These are phyloP conservation scores for Phytopythium vexans DNA, from an alignment of 352 stramenopile genomes.

Conservation along the genomic window DNA sequence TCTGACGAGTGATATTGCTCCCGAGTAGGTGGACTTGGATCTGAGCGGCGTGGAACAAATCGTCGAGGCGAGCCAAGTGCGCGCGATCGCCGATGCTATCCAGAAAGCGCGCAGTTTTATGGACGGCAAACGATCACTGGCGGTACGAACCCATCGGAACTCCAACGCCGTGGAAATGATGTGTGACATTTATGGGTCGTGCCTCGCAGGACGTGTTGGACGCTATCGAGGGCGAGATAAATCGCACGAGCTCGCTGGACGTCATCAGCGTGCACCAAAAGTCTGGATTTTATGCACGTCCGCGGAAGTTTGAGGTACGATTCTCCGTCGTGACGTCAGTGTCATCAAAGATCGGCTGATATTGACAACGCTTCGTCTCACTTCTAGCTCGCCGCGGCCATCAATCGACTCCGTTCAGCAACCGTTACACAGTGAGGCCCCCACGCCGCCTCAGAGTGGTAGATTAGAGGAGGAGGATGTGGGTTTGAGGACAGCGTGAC, in stretches of 20 bases:
- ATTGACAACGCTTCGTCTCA: neutral
- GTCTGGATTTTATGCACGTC: constrained; percentile 71
- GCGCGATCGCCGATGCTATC: constrained; percentile 73
- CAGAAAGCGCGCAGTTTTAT: constrained; percentile 49
- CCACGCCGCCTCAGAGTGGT: no score
- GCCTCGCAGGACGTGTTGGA: constrained; percentile 49
- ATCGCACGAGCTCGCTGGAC: constrained; percentile 63
- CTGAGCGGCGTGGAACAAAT: constrained; percentile 86
- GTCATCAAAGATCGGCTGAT: neutral
- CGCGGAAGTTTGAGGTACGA: constrained; percentile 77
- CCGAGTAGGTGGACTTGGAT: constrained; percentile 73
- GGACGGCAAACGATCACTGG: constrained; percentile 56
- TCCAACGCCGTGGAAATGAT: neutral
- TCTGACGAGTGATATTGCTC: constrained; percentile 1
- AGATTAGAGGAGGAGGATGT: neutral
- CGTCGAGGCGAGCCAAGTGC: constrained; percentile 86
- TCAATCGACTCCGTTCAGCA: constrained; percentile 82
- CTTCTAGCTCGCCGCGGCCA: constrained; percentile 75
- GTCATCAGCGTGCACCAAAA: constrained; percentile 49
- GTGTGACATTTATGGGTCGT: neutral
- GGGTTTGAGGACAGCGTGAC: neutral
- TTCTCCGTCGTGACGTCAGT: neutral
- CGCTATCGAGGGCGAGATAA: constrained; percentile 63
- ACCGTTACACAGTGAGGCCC: constrained; percentile 48
- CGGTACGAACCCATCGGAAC: constrained; percentile 18